Base-by-base conservation (phyloP, 2,329 filamentous ascomycete species). In the Talaromyces atroroseus region DNA sequence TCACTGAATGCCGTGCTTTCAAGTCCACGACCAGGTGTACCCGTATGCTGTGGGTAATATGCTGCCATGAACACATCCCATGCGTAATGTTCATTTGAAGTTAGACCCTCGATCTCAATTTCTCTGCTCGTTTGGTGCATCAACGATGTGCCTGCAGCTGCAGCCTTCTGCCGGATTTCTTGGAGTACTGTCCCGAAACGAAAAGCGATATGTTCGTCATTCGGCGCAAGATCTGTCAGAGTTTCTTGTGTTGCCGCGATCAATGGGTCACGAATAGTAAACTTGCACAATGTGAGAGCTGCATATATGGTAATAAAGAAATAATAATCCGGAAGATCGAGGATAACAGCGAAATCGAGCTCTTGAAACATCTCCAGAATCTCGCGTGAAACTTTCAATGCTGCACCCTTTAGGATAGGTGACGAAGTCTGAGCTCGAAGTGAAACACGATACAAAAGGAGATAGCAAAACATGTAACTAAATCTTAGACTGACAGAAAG, bases 291-390 rank as follows among this genome's bases (percentile, higher is more conserved):
- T 3, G 68, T 71, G n/a, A 71, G 61, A 14, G 68, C 67, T 20
- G 68, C 68, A 44, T 71, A 71, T 58, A 65, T 65, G 32, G 69
- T 63, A 16, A 71, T 66, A 56, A 68, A 69, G 53, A 70, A 71
- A 21, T 65, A 58, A 32, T 71, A 66, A 50, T 70, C 68, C 23
- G 68, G 63, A 38, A 68, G 49, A 34, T 63, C 62, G 10, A 68
- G 29, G 65, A 62, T 54, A 66, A 66, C 32, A 69, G 60, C 48
- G 68, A 68, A 29, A 59, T 64, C 11, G 66, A 64, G 16, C 69
- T 61, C 32, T 70, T 69, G 48, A 68, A 61, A 12, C 68, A 65
- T 21, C 40, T 44, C 40, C 12, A 44, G 40, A 12, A 44, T 44
- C 40, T 44, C 40, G 20, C 40, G 40, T 12, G 40, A 44, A 44